phyloP scores from a whole-genome alignment of 1,284 basidiomycete species.

The Acaromyces ingoldii region DNA sequence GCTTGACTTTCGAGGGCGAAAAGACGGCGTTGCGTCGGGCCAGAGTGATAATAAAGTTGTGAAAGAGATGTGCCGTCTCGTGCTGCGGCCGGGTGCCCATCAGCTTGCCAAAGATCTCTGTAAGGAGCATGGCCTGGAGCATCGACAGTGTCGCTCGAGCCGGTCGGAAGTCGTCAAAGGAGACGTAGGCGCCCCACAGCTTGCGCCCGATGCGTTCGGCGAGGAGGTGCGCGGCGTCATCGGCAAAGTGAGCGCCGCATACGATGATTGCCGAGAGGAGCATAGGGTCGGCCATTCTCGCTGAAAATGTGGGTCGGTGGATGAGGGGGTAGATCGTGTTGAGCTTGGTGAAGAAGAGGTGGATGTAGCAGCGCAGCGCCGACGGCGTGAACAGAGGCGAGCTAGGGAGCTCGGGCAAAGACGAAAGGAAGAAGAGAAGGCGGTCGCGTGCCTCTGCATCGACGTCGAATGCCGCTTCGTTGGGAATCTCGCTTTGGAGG shows the following conservation, averaged over 20 bases:
- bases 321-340: conserved; percentile 33
- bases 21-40: conserved; percentile 39
- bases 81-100: conserved; percentile 37
- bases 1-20: conserved; percentile 13
- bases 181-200: conserved; percentile 35
- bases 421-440: conserved; percentile 31
- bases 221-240: conserved; percentile 27
- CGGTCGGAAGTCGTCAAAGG: conserved; percentile 36
- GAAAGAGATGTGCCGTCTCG: conserved; percentile 41
- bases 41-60: conserved; percentile 36
- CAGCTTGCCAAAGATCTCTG: conserved; percentile 34
- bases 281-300: conserved; percentile 32
- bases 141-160: conserved; percentile 32
- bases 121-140: conserved; percentile 36
- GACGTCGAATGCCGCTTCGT: conserved; percentile 22
- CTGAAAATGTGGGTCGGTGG: conserved; percentile 32
- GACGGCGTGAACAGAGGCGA: conserved; percentile 33
- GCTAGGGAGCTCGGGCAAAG: conserved; percentile 30
- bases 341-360: conserved; percentile 37
- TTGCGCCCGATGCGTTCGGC: conserved; percentile 32
- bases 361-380: conserved; percentile 30
- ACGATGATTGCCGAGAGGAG: conserved; percentile 35
- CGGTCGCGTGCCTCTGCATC: conserved; percentile 25
- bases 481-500: conserved; percentile 30
- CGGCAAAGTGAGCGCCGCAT: conserved; percentile 34